A percentile compares a stretch with the other conserved stretches of the same genome.
Evolutionary conservation across 75 land plant genomes (phyloP).

Genomic region (Sequoiadendron giganteum): DNA sequence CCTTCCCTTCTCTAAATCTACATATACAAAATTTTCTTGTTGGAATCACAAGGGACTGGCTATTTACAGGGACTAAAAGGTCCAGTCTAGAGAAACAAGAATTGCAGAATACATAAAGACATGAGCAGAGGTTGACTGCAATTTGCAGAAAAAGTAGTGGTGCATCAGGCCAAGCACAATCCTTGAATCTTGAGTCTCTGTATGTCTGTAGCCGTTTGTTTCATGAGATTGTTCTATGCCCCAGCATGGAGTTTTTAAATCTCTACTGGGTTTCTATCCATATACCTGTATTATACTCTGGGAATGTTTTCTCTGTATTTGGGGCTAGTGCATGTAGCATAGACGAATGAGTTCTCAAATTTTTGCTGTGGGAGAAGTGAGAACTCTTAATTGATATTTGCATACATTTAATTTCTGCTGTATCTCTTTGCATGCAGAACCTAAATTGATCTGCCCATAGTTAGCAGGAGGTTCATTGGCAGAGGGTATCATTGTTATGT

Average conservation of each 20-base stretch:
- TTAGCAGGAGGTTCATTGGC: not conserved
- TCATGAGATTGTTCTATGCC: not conserved
- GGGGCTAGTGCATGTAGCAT: not conserved
- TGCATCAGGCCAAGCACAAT: not conserved
- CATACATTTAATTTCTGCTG: too few species aligned
- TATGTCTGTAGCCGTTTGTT: not conserved
- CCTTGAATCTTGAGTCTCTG: not conserved
- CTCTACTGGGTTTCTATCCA: not conserved
- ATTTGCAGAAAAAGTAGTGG: not conserved
- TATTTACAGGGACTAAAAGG: not conserved
- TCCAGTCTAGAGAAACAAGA: not conserved
- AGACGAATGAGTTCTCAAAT: not conserved
- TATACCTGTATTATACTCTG: not conserved
- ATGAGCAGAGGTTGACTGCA: too few species aligned
- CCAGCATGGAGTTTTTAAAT: not conserved
- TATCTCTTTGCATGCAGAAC: not conserved
- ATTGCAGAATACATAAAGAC: not conserved
- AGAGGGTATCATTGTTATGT: not conserved
- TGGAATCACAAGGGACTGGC: not conserved
- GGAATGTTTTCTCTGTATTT: not conserved
- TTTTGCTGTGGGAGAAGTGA: not conserved
- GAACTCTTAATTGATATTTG: too few species aligned
- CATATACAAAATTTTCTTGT: not conserved
- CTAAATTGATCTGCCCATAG: not conserved
- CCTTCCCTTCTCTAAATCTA: not conserved